These are phyloP conservation scores for Aspergillus sp. DNA, from an alignment of 2,329 filamentous ascomycete species.

Conservation along the genomic window DNA sequence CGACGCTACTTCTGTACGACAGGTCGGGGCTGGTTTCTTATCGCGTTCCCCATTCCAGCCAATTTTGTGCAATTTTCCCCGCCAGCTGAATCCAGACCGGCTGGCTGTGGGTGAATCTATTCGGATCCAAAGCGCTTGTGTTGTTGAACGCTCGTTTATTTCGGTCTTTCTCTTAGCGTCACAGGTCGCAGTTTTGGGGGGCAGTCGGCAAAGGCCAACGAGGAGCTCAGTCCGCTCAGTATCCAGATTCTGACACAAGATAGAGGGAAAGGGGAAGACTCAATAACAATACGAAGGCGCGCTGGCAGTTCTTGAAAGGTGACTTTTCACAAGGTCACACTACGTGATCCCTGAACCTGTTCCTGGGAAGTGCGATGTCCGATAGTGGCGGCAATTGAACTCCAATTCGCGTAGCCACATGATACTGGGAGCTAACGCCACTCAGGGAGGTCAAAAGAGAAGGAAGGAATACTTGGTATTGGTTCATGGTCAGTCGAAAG, in stretches of 20 bases:
- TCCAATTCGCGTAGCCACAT: not conserved
- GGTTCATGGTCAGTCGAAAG: not conserved
- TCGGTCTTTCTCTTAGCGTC: not conserved
- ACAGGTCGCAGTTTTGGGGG: not conserved
- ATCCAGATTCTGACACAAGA: no score
- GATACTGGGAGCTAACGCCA: not conserved
- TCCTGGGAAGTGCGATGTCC: not conserved
- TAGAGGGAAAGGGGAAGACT: not conserved
- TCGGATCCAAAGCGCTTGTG: conserved; percentile 1
- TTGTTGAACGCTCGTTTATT: conserved; percentile 9
- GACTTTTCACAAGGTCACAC: not conserved
- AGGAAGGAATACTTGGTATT: not conserved
- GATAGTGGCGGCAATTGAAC: not conserved
- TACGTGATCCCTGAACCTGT: not conserved
- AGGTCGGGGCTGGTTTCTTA: conserved; percentile 2
- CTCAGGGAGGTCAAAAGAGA: not conserved
- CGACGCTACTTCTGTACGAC: conserved; percentile 4
- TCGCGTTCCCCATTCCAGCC: not conserved
- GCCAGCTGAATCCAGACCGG: not conserved
- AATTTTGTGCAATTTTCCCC: not conserved
- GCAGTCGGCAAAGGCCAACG: not conserved
- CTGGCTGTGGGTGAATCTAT: not conserved
- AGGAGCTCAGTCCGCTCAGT: not conserved
- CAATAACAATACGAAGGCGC: not conserved
- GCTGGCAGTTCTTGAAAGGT: not conserved